Conservation (phyloP, 164 flowering plant species). For the Santalum album region DNA sequence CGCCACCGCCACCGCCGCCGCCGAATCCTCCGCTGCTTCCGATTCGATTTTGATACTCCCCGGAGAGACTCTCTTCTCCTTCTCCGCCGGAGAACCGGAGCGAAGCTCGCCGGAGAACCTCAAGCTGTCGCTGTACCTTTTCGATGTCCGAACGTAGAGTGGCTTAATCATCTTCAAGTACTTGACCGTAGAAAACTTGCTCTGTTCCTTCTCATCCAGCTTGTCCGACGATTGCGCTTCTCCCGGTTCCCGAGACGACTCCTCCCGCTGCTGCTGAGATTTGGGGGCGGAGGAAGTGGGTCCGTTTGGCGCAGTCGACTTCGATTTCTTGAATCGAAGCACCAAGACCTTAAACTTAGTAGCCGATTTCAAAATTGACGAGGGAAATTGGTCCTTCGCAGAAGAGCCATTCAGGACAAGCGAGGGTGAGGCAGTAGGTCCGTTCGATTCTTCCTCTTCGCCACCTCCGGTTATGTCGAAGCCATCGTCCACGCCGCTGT, state of each 20-base stretch:
- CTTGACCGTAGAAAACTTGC: slow-evolving; percentile 57
- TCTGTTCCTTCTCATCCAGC: slow-evolving; percentile 6
- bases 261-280: slow-evolving; percentile 1
- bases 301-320: slow-evolving; percentile 11
- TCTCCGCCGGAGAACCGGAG: neutral
- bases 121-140: slow-evolving; percentile 43
- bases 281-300: slow-evolving; percentile 4
- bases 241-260: neutral
- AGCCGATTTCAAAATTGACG: slow-evolving; percentile 38
- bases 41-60: slow-evolving; percentile 2
- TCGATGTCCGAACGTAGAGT: slow-evolving; percentile 55
- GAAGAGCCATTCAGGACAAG: neutral
- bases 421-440: slow-evolving; percentile 37
- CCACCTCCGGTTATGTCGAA: neutral
- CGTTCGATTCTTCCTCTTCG: slow-evolving; percentile 8
- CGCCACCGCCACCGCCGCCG: neutral
- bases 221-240: neutral
- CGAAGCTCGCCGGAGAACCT: slow-evolving; percentile 37
- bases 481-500: neutral
- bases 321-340: slow-evolving; percentile 58
- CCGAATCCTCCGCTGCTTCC: slow-evolving; percentile 4
- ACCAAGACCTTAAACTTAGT: slow-evolving; percentile 64
- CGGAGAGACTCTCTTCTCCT: neutral
- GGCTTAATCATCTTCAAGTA: slow-evolving; percentile 82
- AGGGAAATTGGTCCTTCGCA: slow-evolving; percentile 34